Evolutionary conservation across 192 early-diverging fungal species (phyloP).

Genomic region (Backusella liffmaniae): DNA sequence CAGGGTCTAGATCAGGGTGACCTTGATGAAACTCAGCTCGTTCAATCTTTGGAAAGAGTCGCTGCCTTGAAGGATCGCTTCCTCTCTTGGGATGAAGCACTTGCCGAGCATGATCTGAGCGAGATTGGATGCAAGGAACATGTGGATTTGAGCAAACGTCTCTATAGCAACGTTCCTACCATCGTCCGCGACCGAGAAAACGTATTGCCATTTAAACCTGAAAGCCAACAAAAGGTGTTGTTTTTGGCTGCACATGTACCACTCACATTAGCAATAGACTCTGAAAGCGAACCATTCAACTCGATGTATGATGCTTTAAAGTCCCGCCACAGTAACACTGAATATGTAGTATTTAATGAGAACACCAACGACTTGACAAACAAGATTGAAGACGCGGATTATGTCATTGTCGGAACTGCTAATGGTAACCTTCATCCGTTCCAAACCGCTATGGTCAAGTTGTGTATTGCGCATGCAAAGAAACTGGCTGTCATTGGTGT

Average conservation of each 20-base stretch:
- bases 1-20: background rate
- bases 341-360: slow-evolving; percentile 30
- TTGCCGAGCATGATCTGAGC: background rate
- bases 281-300: slow-evolving; percentile 35
- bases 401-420: slow-evolving; percentile 35
- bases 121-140: slow-evolving; percentile 27
- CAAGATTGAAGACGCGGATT: slow-evolving; percentile 11
- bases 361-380: slow-evolving; percentile 2
- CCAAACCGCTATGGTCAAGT: slow-evolving; percentile 26
- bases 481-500: slow-evolving; percentile 28
- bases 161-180: slow-evolving; percentile 32
- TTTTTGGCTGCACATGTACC: slow-evolving; percentile 40
- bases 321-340: slow-evolving; percentile 22
- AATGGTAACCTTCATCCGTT: slow-evolving; percentile 36
- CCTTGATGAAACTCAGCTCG: slow-evolving; percentile 14
- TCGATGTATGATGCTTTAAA: slow-evolving; percentile 23
- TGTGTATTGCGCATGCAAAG: background rate
- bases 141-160: slow-evolving; percentile 17
- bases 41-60: slow-evolving; percentile 27
- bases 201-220: slow-evolving; percentile 25
- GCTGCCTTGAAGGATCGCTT: slow-evolving; percentile 30
- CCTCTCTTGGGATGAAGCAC: slow-evolving; percentile 30
- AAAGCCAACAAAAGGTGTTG: slow-evolving; percentile 13
- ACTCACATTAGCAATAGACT: slow-evolving; percentile 38
- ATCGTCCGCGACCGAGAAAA: slow-evolving; percentile 22